Conservation (phyloP, 2,329 filamentous ascomycete genomes). For the Macrophomina phaseolina region DNA sequence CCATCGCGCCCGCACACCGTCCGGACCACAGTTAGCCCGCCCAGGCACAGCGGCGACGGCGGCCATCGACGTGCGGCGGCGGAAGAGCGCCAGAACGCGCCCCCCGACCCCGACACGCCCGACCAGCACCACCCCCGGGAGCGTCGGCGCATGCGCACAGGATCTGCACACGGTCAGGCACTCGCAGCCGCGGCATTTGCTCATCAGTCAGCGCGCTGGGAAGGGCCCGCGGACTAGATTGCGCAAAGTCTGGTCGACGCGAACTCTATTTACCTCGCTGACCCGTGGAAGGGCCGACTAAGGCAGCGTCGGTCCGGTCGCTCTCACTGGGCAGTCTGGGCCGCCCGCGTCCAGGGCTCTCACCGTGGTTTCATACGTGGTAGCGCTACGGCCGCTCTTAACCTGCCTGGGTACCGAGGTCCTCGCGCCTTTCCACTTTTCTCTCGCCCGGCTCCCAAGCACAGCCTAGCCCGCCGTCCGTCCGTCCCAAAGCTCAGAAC, state of each 20-base stretch:
- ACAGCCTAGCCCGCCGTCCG: slow-evolving; percentile 23
- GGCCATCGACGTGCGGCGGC: slow-evolving; percentile 6
- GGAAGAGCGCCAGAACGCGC: slow-evolving; percentile 23
- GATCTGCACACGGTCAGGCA: slow-evolving; percentile 25
- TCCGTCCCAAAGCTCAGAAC: slow-evolving; percentile 23
- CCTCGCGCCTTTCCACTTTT: slow-evolving; percentile 28
- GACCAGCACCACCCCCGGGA: slow-evolving; percentile 10
- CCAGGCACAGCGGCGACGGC: not conserved
- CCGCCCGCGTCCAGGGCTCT: slow-evolving; percentile 24
- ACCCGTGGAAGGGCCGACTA: slow-evolving; percentile 28
- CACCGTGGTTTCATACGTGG: slow-evolving; percentile 28
- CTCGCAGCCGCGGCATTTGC: slow-evolving; percentile 26
- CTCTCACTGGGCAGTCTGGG: slow-evolving; percentile 28
- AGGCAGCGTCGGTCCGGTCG: slow-evolving; percentile 27
- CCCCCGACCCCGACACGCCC: not conserved
- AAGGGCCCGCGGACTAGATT: slow-evolving; percentile 25
- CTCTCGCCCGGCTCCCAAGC: slow-evolving; percentile 23
- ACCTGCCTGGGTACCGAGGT: slow-evolving; percentile 28
- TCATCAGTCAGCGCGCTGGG: slow-evolving; percentile 27
- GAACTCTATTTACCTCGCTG: slow-evolving; percentile 26
- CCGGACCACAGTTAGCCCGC: slow-evolving; percentile 18
- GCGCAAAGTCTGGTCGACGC: slow-evolving; percentile 24
- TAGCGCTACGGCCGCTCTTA: slow-evolving; percentile 26
- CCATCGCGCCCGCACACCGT: slow-evolving; percentile 29
- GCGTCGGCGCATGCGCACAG: slow-evolving; percentile 22